These are phyloP conservation scores for Phytopythium delawarense DNA, from an alignment of 352 stramenopile species.

Conservation along the genomic window DNA sequence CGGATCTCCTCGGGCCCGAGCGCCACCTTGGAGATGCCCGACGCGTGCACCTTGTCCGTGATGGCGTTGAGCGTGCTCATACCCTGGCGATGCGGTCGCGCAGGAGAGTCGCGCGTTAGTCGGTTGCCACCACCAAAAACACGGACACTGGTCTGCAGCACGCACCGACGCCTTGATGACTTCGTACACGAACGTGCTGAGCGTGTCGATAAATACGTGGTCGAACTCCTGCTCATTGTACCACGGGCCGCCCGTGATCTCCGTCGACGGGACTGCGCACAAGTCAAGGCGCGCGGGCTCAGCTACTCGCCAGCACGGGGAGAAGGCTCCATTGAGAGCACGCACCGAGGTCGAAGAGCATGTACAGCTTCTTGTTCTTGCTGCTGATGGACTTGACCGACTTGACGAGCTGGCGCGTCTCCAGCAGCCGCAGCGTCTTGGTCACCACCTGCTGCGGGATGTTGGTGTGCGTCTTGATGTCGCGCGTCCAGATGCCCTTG, in stretches of 20 bases:
- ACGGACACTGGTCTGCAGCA: not conserved
- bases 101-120: not conserved
- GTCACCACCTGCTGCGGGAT: constrained; percentile 96
- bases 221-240: constrained; percentile 99
- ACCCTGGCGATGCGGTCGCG: constrained; percentile 18
- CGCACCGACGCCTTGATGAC: constrained; percentile 77
- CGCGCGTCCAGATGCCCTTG: constrained; percentile 98
- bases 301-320: not conserved
- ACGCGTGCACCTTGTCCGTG: constrained; percentile 87
- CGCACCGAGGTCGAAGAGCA: constrained; percentile 92
- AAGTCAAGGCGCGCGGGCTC: not conserved
- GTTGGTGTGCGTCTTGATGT: constrained; percentile 98
- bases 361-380: constrained; percentile 99
- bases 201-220: constrained; percentile 97
- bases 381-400: constrained; percentile 98
- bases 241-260: constrained; percentile 99
- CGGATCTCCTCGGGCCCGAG: constrained; percentile 88
- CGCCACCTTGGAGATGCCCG: constrained; percentile 89
- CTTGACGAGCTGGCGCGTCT: constrained; percentile 97
- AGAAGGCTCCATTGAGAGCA: not conserved
- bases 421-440: constrained; percentile 97
- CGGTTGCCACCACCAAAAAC: not conserved
- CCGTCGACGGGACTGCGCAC: constrained; percentile 89
- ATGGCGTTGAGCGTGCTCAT: constrained; percentile 87
- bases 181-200: constrained; percentile 94